Percentiles rank a stretch among this genome's conserved stretches.
phyloP scores from a whole-genome alignment of 1,284 basidiomycete species.

The Cryptococcus jaspeensis region DNA sequence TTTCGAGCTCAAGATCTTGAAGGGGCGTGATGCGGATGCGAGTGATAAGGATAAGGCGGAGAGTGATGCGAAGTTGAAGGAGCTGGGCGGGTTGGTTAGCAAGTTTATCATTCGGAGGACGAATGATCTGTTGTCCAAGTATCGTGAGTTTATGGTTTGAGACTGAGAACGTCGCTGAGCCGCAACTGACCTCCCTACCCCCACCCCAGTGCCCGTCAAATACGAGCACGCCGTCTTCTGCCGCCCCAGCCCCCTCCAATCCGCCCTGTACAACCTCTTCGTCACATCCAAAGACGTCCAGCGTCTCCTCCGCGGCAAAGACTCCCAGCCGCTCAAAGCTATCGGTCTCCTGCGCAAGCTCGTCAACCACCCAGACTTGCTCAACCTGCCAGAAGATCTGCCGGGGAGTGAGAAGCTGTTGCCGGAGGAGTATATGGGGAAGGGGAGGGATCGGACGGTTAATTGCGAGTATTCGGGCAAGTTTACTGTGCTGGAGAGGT shows the following conservation, averaged over 20 bases:
- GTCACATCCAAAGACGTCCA: conserved; percentile 94
- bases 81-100: conserved; percentile 84
- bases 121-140: conserved; percentile 96
- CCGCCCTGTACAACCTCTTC: conserved; percentile 86
- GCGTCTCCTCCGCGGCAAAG: conserved; percentile 79
- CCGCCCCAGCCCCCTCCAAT: conserved; percentile 80
- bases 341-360: conserved; percentile 97
- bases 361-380: conserved; percentile 94
- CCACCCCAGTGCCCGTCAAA: conserved; percentile 82
- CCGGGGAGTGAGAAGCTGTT: conserved; percentile 79
- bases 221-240: conserved; percentile 99
- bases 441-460: conserved; percentile 58
- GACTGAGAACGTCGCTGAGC: neutral
- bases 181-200: neutral
- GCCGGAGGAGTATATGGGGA: conserved; percentile 66
- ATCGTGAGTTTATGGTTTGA: conserved; percentile 61
- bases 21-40: conserved; percentile 89
- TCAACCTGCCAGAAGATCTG: conserved; percentile 83
- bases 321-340: conserved; percentile 95
- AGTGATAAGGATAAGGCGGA: conserved; percentile 76
- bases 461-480: conserved; percentile 84
- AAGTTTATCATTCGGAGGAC: conserved; percentile 97
- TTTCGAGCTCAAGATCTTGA: conserved; percentile 90
- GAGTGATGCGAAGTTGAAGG: conserved; percentile 88
- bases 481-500: conserved; percentile 92